phyloP scores from a whole-genome alignment of 495 filamentous ascomycete genomes.

The Parachaetomium inaequale region DNA sequence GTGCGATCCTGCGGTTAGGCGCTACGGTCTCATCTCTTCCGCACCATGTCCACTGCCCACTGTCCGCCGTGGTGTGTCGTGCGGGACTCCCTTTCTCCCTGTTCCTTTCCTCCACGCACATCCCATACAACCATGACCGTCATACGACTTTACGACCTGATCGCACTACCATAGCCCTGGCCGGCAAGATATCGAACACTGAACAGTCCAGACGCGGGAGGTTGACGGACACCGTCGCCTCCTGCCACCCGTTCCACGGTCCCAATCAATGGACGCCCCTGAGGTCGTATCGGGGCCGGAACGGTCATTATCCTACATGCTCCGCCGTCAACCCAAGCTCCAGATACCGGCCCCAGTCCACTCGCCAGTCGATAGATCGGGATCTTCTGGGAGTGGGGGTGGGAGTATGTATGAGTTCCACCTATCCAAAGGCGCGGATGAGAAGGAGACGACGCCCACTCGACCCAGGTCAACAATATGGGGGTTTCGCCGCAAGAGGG shows the following conservation, averaged over 20 bases:
- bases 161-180: not conserved
- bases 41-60: not conserved
- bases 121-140: not conserved
- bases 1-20: not conserved
- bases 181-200: not conserved
- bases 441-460: slow-evolving; percentile 1
- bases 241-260: not conserved
- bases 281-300: slow-evolving; percentile 9
- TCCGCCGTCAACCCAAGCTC: slow-evolving; percentile 7
- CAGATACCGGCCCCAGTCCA: slow-evolving; percentile 10
- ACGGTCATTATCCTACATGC: slow-evolving; percentile 14
- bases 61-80: not conserved
- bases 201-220: not conserved
- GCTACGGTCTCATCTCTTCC: not conserved
- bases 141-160: not conserved
- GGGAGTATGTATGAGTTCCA: slow-evolving; percentile 9
- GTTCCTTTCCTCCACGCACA: not conserved
- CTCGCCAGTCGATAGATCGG: not conserved
- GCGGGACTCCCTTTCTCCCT: not conserved
- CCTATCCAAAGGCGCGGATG: not conserved
- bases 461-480: slow-evolving; percentile 4
- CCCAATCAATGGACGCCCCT: slow-evolving; percentile 8
- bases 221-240: slow-evolving; percentile 5
- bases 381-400: not conserved
- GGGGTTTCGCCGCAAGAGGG: not conserved